Evolutionary conservation across 805 yeast species (phyloP).

Genomic region (Saccharomycopsis sp.): DNA sequence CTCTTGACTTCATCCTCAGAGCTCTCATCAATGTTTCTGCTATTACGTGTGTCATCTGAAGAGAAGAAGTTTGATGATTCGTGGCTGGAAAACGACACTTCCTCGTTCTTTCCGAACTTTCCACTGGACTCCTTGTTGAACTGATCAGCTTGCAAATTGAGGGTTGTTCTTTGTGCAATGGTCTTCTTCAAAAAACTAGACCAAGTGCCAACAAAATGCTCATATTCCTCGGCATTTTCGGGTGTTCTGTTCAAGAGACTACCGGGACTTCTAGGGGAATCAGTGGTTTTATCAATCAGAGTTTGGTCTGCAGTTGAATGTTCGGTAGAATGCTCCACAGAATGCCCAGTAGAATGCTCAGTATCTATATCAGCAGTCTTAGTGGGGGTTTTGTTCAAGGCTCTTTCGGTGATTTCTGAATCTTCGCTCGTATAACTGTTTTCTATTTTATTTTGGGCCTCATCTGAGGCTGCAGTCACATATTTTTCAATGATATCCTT

Average conservation of each 20-base stretch:
- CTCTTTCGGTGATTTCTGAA: not conserved
- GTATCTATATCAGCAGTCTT: not conserved
- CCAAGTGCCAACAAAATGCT: constrained; percentile 14
- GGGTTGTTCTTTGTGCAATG: constrained; percentile 14
- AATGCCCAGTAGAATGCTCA: no score
- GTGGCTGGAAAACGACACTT: not conserved
- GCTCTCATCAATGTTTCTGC: not conserved
- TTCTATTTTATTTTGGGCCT: constrained; percentile 5
- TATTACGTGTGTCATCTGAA: not conserved
- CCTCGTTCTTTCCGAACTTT: constrained; percentile 8
- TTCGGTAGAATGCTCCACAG: not conserved
- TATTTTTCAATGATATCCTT: constrained; percentile 15
- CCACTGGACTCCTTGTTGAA: constrained; percentile 1
- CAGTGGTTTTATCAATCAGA: not conserved
- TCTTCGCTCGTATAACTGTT: not conserved
- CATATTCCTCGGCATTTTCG: constrained; percentile 4
- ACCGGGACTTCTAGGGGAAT: not conserved
- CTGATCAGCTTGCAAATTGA: constrained; percentile 5
- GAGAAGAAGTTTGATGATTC: not conserved
- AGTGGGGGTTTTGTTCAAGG: not conserved
- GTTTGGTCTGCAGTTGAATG: not conserved
- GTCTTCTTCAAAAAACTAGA: constrained; percentile 12
- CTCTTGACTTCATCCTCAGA: constrained; percentile 6
- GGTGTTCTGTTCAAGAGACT: not conserved
- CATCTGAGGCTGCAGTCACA: constrained; percentile 13